A percentile compares a stretch with the other conserved stretches of the same genome.
phyloP scores from a whole-genome alignment of 2,329 filamentous ascomycete species.

The Penicillium frequentans region DNA sequence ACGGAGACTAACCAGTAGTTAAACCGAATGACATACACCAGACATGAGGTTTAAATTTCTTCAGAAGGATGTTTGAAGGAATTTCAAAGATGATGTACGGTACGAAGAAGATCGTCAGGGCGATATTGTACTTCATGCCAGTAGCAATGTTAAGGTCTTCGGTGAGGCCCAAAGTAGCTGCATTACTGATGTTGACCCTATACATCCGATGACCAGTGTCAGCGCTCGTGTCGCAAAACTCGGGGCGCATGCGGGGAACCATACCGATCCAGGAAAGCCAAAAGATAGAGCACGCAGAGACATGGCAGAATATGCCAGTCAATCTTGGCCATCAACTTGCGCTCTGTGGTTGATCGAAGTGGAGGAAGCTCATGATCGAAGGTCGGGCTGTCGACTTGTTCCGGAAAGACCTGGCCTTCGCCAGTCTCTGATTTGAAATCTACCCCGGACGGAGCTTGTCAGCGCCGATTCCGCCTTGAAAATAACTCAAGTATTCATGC shows the following conservation, averaged over 20 bases:
- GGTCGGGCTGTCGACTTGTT: slow-evolving; percentile 2
- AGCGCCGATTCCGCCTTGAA: slow-evolving; percentile 5
- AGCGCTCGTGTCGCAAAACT: background rate
- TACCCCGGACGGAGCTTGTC: slow-evolving; percentile 5
- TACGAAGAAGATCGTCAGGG: slow-evolving; percentile 78
- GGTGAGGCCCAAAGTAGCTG: slow-evolving; percentile 64
- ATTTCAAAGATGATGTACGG: slow-evolving; percentile 69
- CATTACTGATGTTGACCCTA: slow-evolving; percentile 78
- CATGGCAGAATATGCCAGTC: slow-evolving; percentile 72
- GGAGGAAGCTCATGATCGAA: slow-evolving; percentile 26
- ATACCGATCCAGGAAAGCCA: slow-evolving; percentile 64
- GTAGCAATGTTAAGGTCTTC: slow-evolving; percentile 59
- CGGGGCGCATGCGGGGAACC: background rate
- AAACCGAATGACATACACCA: slow-evolving; percentile 53
- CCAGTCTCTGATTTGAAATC: slow-evolving; percentile 15
- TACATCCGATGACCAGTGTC: slow-evolving; percentile 1
- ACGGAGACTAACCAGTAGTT: background rate
- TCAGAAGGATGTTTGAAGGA: slow-evolving; percentile 71
- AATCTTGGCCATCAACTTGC: slow-evolving; percentile 66
- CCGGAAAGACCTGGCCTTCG: slow-evolving; percentile 19
- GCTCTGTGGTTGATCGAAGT: slow-evolving; percentile 51
- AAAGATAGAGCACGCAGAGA: slow-evolving; percentile 69
- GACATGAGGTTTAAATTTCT: slow-evolving; percentile 64
- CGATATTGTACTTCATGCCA: slow-evolving; percentile 68
- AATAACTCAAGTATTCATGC: background rate